phyloP scores from a whole-genome alignment of 106 monocot genomes.

The Allium fistulosum region DNA sequence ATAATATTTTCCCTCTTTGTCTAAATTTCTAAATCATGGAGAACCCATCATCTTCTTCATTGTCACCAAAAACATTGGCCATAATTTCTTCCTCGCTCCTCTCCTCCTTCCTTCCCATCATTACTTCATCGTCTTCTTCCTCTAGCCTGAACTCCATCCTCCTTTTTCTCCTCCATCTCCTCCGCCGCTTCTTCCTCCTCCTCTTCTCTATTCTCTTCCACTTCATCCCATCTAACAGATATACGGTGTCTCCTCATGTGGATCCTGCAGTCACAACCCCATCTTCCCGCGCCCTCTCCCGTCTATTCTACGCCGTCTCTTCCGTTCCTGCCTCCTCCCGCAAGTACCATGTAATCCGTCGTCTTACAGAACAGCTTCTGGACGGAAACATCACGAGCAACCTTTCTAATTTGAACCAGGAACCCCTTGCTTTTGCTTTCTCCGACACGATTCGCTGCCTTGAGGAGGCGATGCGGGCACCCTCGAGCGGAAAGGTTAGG shows the following conservation, averaged over 20 bases:
- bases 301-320: slow-evolving; percentile 39
- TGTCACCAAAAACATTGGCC: background rate
- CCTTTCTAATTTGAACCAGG: slow-evolving; percentile 20
- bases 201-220: slow-evolving; percentile 9
- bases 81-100: background rate
- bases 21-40: background rate
- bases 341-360: slow-evolving; percentile 46
- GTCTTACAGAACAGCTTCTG: slow-evolving; percentile 64
- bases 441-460: slow-evolving; percentile 27
- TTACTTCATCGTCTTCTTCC: background rate
- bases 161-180: slow-evolving; percentile 3
- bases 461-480: slow-evolving; percentile 8
- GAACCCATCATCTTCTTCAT: background rate
- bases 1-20: background rate
- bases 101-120: background rate
- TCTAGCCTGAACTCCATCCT: background rate
- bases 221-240: slow-evolving; percentile 1
- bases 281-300: slow-evolving; percentile 37
- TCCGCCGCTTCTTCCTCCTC: slow-evolving; percentile 8
- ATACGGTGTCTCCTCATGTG: background rate
- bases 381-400: slow-evolving; percentile 40
- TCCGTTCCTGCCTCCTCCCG: slow-evolving; percentile 50
- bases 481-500: slow-evolving; percentile 14
- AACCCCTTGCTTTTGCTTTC: slow-evolving; percentile 26
- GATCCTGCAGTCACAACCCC: slow-evolving; percentile 17